These are phyloP conservation scores for Diaporthe sp. DNA, from an alignment of 2,329 filamentous ascomycete species.

Conservation along the genomic window DNA sequence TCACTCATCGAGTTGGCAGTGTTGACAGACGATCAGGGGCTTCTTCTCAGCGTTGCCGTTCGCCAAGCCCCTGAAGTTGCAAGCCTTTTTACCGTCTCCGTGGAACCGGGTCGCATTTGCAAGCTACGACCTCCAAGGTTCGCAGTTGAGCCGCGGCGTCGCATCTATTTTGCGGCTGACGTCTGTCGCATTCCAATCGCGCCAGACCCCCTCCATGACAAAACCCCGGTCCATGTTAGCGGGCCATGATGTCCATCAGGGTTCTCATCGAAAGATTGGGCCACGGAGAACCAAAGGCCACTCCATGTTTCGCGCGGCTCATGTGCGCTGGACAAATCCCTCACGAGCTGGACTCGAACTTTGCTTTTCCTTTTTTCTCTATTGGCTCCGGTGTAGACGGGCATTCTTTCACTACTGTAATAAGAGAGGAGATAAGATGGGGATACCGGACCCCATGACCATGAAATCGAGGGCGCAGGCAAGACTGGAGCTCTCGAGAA, in stretches of 20 bases:
- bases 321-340: conserved; percentile 15
- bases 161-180: conserved; percentile 1
- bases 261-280: conserved; percentile 18
- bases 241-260: conserved; percentile 21
- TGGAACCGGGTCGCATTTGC: conserved; percentile 12
- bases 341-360: conserved; percentile 1
- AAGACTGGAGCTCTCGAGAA: not conserved
- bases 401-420: not conserved
- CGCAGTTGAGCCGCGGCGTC: conserved; percentile 20
- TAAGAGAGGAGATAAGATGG: conserved; percentile 6
- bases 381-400: not conserved
- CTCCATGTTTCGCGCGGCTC: conserved; percentile 7
- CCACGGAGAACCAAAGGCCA: conserved; percentile 6
- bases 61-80: conserved; percentile 15
- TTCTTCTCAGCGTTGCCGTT: not conserved
- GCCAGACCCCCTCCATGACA: conserved; percentile 18
- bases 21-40: not conserved
- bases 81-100: conserved; percentile 27
- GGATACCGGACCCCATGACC: not conserved
- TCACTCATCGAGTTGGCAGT: not conserved
- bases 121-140: not conserved
- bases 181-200: conserved; percentile 24
- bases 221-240: conserved; percentile 1
- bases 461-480: not conserved
- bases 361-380: not conserved